Evolutionary conservation across 129 eudicot species (phyloP).

Genomic region (Lactuca sativa): DNA sequence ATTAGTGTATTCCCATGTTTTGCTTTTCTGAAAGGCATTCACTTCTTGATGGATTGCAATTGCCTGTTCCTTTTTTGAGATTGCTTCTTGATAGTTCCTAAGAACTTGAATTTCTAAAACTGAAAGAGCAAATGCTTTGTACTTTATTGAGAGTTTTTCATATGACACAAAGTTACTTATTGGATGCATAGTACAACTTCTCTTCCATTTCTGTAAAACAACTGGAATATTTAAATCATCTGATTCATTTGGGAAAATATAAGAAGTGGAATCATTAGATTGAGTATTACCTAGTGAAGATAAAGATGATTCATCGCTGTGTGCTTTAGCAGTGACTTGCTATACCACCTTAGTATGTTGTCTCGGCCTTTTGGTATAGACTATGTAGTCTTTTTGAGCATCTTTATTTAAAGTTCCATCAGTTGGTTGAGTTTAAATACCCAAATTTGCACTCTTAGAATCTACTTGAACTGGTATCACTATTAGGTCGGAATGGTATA

Average conservation of each 20-base stretch:
- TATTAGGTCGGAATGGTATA: background rate
- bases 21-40: background rate
- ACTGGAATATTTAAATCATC: background rate
- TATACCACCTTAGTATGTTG: background rate
- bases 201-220: background rate
- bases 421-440: background rate
- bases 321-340: background rate
- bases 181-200: background rate
- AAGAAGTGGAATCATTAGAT: background rate
- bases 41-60: background rate
- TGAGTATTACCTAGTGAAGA: background rate
- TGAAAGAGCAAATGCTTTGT: background rate
- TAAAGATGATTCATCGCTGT: background rate
- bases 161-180: background rate
- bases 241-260: background rate
- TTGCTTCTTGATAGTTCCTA: background rate
- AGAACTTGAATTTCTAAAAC: background rate
- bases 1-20: background rate
- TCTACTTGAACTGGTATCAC: background rate
- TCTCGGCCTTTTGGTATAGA: background rate
- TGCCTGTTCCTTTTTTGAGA: background rate
- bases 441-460: background rate
- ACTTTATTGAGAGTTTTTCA: background rate
- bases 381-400: background rate
- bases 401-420: too few relatives aligned